Evolutionary conservation across 805 yeast species (phyloP), one percentile per base, ranked within the genome.

Genomic region (Lipomyces chichibuensis): DNA sequence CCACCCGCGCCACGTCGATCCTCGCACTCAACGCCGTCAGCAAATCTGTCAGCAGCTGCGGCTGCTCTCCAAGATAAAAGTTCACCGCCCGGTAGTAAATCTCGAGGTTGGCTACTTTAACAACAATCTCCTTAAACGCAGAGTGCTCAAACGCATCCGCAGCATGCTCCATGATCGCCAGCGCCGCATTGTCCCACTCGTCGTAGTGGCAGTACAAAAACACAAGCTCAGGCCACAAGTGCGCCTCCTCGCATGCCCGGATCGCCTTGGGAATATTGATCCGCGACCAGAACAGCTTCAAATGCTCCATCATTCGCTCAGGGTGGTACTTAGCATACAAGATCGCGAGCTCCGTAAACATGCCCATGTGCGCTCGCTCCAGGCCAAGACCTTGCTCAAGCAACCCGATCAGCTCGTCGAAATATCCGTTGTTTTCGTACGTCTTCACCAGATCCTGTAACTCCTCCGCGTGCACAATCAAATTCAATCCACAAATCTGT

Each of bases 361-460:
- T 94, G 74, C 98, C 99, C 99, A 95, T 95, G 78, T 95, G 99
- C 51, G 99, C 99, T 79, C 99, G 90, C 83, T 95, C 99, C 73
- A 95, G 84, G 54, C 97, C 96, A 67, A 95, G 84, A 72, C 98
- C 98, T 74, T 92, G 94, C 80, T 95, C 99, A 75, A 95, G 92
- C 75, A 95, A 85, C 20, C 97, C 87, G 71, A 94, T 91, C 72
- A 95, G 84, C 82, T 95, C 97, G 72, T 88, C 90, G 81, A 93
- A 93, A 80, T 92, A 91, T 56, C 99, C 99, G 72, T 89, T 86
- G 77, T 85, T 83, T 81, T 95, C 98, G 78, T 95, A 95, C 72
- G 89, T 90, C 70, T 82, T 83, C 57, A 94, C 98, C 71, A 95
- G 84, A 76, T 90, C 97, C 56, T 92, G 91, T 75, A 95, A 83